phyloP scores from a whole-genome alignment of 495 filamentous ascomycete genomes.

The Neurospora sp. region DNA sequence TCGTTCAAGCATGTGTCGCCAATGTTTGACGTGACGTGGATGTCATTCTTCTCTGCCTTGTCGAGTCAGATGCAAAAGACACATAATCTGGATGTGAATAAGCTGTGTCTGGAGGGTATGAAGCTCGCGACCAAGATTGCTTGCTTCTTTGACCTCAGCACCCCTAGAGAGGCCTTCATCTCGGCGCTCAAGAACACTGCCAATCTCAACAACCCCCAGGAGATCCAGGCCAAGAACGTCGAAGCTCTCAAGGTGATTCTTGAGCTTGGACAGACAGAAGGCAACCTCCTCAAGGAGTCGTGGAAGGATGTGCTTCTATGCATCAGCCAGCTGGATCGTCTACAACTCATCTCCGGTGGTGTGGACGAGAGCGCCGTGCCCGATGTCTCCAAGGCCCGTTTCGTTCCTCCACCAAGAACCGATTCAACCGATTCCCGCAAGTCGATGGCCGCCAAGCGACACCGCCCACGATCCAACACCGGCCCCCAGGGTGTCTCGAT shows the following conservation, averaged over 20 bases:
- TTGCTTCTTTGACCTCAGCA: slow-evolving; percentile 86
- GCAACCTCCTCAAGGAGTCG: slow-evolving; percentile 75
- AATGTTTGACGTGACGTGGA: slow-evolving; percentile 99
- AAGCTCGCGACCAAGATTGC: slow-evolving; percentile 86
- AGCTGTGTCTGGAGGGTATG: slow-evolving; percentile 87
- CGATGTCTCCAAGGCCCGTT: slow-evolving; percentile 78
- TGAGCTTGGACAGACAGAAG: slow-evolving; percentile 85
- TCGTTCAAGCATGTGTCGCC: slow-evolving; percentile 91
- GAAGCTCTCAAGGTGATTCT: slow-evolving; percentile 85
- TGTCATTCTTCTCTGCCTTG: slow-evolving; percentile 91
- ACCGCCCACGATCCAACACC: slow-evolving; percentile 54
- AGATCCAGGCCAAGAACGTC: slow-evolving; percentile 93
- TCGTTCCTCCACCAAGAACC: slow-evolving; percentile 40
- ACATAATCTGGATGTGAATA: slow-evolving; percentile 82
- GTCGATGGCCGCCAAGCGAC: slow-evolving; percentile 52
- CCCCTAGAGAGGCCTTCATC: slow-evolving; percentile 86
- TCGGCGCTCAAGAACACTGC: slow-evolving; percentile 87
- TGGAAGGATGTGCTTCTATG: slow-evolving; percentile 96
- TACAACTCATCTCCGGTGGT: slow-evolving; percentile 89
- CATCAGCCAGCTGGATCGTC: slow-evolving; percentile 88
- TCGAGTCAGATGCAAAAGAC: slow-evolving; percentile 87
- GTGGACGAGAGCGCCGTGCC: slow-evolving; percentile 88
- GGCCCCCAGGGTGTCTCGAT: slow-evolving; percentile 59
- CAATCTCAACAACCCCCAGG: slow-evolving; percentile 86
- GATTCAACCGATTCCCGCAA: slow-evolving; percentile 47